These are phyloP conservation scores for Starmerella potacharoeniae DNA, from an alignment of 805 yeast genomes.

Conservation along the genomic window DNA sequence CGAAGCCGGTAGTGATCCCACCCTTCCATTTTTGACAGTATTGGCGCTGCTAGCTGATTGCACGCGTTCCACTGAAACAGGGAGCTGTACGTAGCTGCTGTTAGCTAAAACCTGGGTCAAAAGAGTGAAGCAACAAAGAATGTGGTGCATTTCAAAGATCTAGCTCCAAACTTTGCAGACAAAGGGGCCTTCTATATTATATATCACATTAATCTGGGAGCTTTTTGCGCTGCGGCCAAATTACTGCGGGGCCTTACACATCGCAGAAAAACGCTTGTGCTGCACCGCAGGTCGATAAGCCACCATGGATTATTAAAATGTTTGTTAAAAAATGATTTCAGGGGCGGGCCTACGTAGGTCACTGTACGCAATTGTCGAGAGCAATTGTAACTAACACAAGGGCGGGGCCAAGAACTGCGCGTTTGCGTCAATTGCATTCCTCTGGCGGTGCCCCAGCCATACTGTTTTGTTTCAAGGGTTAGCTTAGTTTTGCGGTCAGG, in stretches of 20 bases:
- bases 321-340: no score
- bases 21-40: neutral
- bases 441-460: no score
- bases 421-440: no score
- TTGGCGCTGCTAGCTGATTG: neutral
- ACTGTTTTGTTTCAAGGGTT: no score
- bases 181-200: neutral
- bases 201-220: neutral
- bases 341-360: no score
- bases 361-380: no score
- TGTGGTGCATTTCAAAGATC: neutral
- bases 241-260: neutral
- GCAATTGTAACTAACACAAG: no score
- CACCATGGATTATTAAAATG: neutral
- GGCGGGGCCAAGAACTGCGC: no score
- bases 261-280: neutral
- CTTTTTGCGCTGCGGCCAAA: neutral
- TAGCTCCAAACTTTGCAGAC: neutral
- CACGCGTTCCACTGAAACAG: conserved; percentile 1
- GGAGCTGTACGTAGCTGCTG: neutral
- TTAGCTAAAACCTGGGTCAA: neutral
- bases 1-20: neutral
- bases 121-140: neutral
- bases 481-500: no score
- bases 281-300: neutral